Evolutionary conservation across 805 yeast species (phyloP).

Genomic region (Torulaspora quercuum): DNA sequence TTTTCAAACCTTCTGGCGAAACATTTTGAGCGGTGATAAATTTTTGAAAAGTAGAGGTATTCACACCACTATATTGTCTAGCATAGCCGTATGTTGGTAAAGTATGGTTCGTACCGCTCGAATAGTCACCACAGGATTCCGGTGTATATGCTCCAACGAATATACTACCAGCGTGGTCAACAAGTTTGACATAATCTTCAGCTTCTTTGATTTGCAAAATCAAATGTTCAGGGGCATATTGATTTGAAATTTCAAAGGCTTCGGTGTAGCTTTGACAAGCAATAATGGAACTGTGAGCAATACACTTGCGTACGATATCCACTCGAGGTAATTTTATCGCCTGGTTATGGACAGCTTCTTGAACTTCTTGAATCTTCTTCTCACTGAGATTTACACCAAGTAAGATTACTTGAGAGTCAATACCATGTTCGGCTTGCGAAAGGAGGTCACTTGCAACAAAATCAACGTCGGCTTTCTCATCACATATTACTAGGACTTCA

Average conservation of each 20-base stretch:
- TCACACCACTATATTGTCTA: constrained; percentile 94
- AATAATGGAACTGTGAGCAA: constrained; percentile 84
- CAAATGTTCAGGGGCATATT: constrained; percentile 97
- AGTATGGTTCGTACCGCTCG: constrained; percentile 97
- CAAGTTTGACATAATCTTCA: constrained; percentile 59
- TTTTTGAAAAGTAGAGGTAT: constrained; percentile 92
- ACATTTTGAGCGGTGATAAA: constrained; percentile 92
- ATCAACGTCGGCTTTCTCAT: constrained; percentile 81
- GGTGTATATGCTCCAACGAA: constrained; percentile 97
- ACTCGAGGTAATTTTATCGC: constrained; percentile 84
- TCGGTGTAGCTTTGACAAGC: constrained; percentile 65
- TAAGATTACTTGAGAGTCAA: constrained; percentile 94
- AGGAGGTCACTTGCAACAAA: constrained; percentile 95
- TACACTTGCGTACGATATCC: constrained; percentile 87
- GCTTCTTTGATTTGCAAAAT: constrained; percentile 88
- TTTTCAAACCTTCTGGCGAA: constrained; percentile 75
- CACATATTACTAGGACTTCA: constrained; percentile 95
- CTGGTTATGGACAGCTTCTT: constrained; percentile 79
- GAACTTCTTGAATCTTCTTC: constrained; percentile 61
- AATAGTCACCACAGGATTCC: constrained; percentile 97
- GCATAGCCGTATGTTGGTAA: constrained; percentile 98
- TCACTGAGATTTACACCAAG: constrained; percentile 71
- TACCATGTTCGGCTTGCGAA: constrained; percentile 98
- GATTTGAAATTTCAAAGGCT: constrained; percentile 83
- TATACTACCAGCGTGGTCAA: constrained; percentile 92